Conservation (phyloP, 2,329 filamentous ascomycete genomes). For the Cercospora zeae-maydis region DNA sequence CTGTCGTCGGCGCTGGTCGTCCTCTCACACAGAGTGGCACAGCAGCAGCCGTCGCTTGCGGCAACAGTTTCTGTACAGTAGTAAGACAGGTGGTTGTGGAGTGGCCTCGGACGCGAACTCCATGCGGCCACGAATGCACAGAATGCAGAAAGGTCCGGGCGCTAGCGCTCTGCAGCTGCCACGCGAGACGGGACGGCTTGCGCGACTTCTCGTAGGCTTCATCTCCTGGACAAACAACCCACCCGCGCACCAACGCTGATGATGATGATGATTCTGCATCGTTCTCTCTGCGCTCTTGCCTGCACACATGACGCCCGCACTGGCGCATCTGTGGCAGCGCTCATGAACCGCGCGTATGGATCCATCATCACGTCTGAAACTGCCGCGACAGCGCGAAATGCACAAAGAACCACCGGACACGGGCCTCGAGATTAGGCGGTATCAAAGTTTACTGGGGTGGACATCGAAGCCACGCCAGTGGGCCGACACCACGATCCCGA, state of each 20-base stretch:
- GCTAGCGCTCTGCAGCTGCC: slow-evolving; percentile 2
- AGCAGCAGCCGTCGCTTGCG: background rate
- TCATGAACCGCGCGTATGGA: background rate
- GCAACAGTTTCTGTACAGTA: no score
- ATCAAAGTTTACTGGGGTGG: slow-evolving; percentile 17
- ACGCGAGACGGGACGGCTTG: slow-evolving; percentile 2
- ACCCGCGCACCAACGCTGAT: background rate
- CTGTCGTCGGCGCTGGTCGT: background rate
- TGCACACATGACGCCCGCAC: background rate
- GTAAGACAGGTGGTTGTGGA: background rate
- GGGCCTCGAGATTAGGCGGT: slow-evolving; percentile 9
- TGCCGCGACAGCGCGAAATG: background rate
- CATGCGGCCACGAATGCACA: background rate
- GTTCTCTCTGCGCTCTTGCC: background rate
- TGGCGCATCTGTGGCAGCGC: background rate
- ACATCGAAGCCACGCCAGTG: slow-evolving; percentile 15
- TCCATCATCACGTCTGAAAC: background rate
- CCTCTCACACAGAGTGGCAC: background rate
- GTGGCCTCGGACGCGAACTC: background rate
- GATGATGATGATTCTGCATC: background rate
- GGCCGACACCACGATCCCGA: slow-evolving; percentile 1
- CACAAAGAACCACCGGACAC: slow-evolving; percentile 4
- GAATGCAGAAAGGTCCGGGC: background rate
- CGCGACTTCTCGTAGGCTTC: background rate
- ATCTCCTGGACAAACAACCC: slow-evolving; percentile 1